phyloP scores from a whole-genome alignment of 345 rosid genomes.

The rapeseed (Brassica napus) region Da-Ae NC_063436.1:10423001-10423500 shows the following conservation, averaged over 20 bases:
- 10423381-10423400: conserved; percentile 32
- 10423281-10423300: no score
- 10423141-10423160: background rate
- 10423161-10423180: background rate
- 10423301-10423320: background rate
- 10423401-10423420: background rate
- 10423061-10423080: no score
- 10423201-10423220: background rate
- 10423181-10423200: background rate
- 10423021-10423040: background rate
- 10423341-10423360: background rate
- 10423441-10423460: background rate
- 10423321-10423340: background rate
- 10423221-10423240: background rate
- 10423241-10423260: background rate
- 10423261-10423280: background rate
- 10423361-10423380: conserved; percentile 22
- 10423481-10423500: background rate
- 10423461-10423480: background rate
- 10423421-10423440: background rate
- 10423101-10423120: background rate
- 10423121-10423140: background rate
- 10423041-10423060: background rate
- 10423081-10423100: no score
- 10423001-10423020: conserved; percentile 37